Percentiles rank a stretch among this genome's conserved stretches.
Evolutionary conservation across 352 stramenopile species (phyloP).

Genomic region (Peronospora belbahrii): DNA sequence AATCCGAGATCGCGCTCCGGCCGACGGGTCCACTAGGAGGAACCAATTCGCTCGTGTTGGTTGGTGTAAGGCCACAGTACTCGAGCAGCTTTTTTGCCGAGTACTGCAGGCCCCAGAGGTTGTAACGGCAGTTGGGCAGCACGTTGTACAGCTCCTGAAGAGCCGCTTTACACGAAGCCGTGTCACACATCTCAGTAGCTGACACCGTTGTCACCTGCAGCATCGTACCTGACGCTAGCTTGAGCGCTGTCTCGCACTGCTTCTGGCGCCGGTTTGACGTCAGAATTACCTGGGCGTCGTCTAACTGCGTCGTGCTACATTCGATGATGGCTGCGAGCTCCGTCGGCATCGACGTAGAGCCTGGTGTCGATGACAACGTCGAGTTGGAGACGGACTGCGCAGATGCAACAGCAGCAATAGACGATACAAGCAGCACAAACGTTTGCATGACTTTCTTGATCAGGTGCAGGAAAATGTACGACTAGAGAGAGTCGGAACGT

Average conservation of each 20-base stretch:
- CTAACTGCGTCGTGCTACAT: slow-evolving; percentile 38
- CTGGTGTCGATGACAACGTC: slow-evolving; percentile 11
- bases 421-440: slow-evolving; percentile 15
- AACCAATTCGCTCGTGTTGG: slow-evolving; percentile 20
- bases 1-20: slow-evolving; percentile 21
- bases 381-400: slow-evolving; percentile 14
- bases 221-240: slow-evolving; percentile 21
- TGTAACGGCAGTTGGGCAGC: slow-evolving; percentile 54
- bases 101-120: slow-evolving; percentile 42
- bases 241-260: slow-evolving; percentile 39
- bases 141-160: slow-evolving; percentile 52
- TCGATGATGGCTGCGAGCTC: slow-evolving; percentile 32
- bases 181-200: slow-evolving; percentile 35
- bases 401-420: slow-evolving; percentile 8
- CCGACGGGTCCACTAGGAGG: slow-evolving; percentile 9
- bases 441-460: slow-evolving; percentile 10
- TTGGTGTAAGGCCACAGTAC: slow-evolving; percentile 43
- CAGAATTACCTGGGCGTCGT: slow-evolving; percentile 27
- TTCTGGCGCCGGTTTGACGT: slow-evolving; percentile 45
- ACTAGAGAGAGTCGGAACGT: slow-evolving; percentile 7
- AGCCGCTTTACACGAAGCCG: slow-evolving; percentile 36
- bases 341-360: slow-evolving; percentile 20
- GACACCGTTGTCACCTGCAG: slow-evolving; percentile 40
- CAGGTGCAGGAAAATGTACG: slow-evolving; percentile 5
- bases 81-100: slow-evolving; percentile 33